Conservation (phyloP, 768 basidiomycete species). For the Termitomyces sp. region DNA sequence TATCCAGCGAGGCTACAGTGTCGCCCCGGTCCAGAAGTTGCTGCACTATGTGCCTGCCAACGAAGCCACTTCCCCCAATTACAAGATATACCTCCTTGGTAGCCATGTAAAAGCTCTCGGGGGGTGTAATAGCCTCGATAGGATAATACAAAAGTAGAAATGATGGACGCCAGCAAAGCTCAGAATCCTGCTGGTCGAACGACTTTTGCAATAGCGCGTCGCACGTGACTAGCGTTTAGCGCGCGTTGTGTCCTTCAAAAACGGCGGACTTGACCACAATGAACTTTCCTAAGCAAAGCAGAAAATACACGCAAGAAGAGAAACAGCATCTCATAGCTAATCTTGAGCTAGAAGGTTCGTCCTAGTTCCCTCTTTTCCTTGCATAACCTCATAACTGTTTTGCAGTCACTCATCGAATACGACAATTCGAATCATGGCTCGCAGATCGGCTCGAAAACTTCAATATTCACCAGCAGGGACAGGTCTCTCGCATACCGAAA, state of each 20-base stretch:
- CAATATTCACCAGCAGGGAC: constrained; percentile 69
- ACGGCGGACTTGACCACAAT: constrained; percentile 16
- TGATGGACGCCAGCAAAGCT: background rate
- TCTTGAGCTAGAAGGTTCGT: constrained; percentile 74
- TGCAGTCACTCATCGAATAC: constrained; percentile 68
- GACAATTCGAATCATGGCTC: constrained; percentile 75
- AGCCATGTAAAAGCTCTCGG: constrained; percentile 9
- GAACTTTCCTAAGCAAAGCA: constrained; percentile 25
- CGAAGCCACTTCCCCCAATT: constrained; percentile 91
- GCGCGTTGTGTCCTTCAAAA: constrained; percentile 13
- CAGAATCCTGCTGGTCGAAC: constrained; percentile 15
- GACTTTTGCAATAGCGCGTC: constrained; percentile 28
- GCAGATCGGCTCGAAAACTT: constrained; percentile 71
- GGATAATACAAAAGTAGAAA: background rate
- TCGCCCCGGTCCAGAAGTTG: constrained; percentile 76
- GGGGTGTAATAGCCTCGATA: background rate
- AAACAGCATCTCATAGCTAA: constrained; percentile 74
- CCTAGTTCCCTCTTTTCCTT: background rate
- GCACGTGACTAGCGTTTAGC: constrained; percentile 34
- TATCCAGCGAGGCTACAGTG: constrained; percentile 83
- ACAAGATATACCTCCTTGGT: constrained; percentile 76
- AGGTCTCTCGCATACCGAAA: constrained; percentile 70
- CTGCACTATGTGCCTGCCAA: constrained; percentile 89
- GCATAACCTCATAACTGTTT: background rate
- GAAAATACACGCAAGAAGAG: constrained; percentile 57